Evolutionary conservation across 768 basidiomycete genomes (phyloP), one percentile per base, ranked within the genome.

Genomic region (Rhizopogon roseolus): DNA sequence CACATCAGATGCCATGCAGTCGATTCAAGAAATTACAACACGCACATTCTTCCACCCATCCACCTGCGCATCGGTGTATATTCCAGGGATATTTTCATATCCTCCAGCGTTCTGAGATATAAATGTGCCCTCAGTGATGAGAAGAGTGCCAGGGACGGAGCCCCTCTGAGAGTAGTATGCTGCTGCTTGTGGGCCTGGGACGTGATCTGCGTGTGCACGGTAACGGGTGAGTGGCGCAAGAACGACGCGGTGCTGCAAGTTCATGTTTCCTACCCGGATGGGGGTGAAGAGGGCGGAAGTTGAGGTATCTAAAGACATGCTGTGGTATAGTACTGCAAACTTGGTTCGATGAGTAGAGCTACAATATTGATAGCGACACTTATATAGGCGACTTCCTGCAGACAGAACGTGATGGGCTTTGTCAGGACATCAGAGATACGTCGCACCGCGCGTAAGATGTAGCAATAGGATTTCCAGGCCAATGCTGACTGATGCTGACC

Each of bases 1-100:
- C 27, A 34, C 38, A 45, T 53, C 16, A 17, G 14, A 16, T 34
- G 10, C 22, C n/a, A 4, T 28, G 8, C 29, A 10, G 6, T 10
- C 8, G 10, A 29, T 5, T 6, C 11, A 14, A 37, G 43, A 8
- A 17, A 6, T 19, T 1, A 8, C n/a, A 2, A 62, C 70, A 17
- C n/a, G n/a, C 34, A 77, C 78, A 60, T 65, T 59, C 58, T 77
- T 80, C 83, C 82, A 84, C 0, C 57, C 73, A 6, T 60, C 54
- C 28, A 76, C 76, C 58, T 92, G 88, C 22, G 77, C 81, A 3
- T 76, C 63, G 17, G 64, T 81, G 73, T 79, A 88, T 51, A 88
- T 80, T 0, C 87, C 88, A 1, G 87, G 88, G 0, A 78, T 74
- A 51, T 81, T 66, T 1, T 54, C 49, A 40, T 68, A 72, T 1